These are phyloP conservation scores for Salix koriyanagi DNA, from an alignment of 345 rosid genomes.

Conservation along the genomic window DNA sequence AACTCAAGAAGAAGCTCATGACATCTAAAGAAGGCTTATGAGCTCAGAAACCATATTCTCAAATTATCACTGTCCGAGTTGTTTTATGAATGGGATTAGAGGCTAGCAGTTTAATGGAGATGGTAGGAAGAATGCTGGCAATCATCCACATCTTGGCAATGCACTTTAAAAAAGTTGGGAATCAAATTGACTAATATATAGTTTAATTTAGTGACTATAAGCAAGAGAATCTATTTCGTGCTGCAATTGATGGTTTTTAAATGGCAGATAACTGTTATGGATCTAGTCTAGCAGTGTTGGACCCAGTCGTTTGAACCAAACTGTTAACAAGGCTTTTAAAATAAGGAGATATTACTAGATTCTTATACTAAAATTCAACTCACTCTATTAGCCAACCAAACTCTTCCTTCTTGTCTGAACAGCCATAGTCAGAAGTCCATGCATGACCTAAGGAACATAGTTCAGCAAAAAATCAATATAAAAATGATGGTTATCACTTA, in stretches of 20 bases:
- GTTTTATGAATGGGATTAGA: background rate
- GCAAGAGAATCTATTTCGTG: background rate
- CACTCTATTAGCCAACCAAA: slow-evolving; percentile 90
- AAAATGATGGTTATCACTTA: background rate
- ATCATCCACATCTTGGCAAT: background rate
- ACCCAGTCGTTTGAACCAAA: background rate
- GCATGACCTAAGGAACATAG: slow-evolving; percentile 61
- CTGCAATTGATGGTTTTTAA: background rate
- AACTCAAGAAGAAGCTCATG: no score
- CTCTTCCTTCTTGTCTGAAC: slow-evolving; percentile 82
- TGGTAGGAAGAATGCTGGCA: background rate
- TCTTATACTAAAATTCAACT: slow-evolving; percentile 12
- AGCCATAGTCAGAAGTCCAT: slow-evolving; percentile 90
- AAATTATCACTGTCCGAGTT: background rate
- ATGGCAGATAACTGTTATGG: background rate
- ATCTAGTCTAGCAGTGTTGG: background rate
- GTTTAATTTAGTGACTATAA: background rate
- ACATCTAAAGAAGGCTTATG: no score
- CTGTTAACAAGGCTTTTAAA: background rate
- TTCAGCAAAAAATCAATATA: slow-evolving; percentile 5
- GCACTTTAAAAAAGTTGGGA: background rate
- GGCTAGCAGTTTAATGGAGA: background rate
- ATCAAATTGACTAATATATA: background rate
- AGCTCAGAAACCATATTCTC: no score
- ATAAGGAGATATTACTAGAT: background rate